These are phyloP conservation scores for Neurospora sp. DNA, from an alignment of 2,329 filamentous ascomycete genomes.

Conservation along the genomic window DNA sequence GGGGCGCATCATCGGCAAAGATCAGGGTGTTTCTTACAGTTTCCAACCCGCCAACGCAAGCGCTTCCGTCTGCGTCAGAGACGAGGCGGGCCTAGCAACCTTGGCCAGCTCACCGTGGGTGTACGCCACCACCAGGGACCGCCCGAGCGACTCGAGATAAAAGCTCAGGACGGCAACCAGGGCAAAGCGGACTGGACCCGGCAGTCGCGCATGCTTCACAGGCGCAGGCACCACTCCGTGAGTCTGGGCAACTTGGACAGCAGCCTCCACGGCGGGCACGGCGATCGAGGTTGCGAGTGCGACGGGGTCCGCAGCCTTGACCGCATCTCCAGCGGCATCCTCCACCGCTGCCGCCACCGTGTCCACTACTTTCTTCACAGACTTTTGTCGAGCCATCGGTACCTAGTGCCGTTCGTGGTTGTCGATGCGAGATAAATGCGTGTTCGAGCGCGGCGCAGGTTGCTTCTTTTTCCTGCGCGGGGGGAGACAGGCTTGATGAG, in stretches of 20 bases:
- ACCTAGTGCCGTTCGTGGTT: neutral
- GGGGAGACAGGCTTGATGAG: neutral
- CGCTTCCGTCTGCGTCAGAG: conserved; percentile 43
- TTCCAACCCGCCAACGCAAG: conserved; percentile 41
- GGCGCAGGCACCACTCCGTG: neutral
- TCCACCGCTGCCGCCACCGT: neutral
- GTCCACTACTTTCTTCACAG: neutral
- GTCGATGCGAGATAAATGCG: neutral
- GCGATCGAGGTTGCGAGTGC: neutral
- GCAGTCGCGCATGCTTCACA: conserved; percentile 28
- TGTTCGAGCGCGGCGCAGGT: neutral
- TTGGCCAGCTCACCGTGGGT: conserved; percentile 56
- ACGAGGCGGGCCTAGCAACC: conserved; percentile 43
- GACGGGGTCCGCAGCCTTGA: neutral
- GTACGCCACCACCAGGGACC: conserved; percentile 50
- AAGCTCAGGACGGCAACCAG: conserved; percentile 47
- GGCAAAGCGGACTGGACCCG: conserved; percentile 39
- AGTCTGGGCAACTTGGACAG: neutral
- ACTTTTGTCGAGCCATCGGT: neutral
- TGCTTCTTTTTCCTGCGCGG: neutral
- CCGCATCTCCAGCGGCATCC: neutral
- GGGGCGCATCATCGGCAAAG: neutral
- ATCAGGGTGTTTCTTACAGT: conserved; percentile 32
- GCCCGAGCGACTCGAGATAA: conserved; percentile 52
- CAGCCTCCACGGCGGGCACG: neutral